Conservation (phyloP, 371 early-diverging fungal genomes). For the Mucor indicus region DNA sequence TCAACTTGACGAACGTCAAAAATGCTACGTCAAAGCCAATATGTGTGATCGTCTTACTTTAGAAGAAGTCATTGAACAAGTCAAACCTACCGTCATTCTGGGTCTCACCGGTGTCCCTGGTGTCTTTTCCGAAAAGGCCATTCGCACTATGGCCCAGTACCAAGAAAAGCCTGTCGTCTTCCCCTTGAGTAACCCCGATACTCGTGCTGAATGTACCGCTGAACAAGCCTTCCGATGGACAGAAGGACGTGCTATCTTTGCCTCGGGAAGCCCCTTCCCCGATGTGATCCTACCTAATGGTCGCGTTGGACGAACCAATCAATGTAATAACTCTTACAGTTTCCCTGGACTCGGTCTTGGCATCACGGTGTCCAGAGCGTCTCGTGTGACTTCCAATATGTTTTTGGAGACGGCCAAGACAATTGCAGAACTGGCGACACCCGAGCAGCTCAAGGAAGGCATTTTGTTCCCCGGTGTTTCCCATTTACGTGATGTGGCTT, state of each 20-base stretch:
- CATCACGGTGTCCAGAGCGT: constrained; percentile 56
- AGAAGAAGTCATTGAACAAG: constrained; percentile 53
- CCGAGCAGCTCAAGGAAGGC: constrained; percentile 58
- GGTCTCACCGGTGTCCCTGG: constrained; percentile 61
- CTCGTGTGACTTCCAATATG: constrained; percentile 56
- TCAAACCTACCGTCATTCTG: constrained; percentile 63
- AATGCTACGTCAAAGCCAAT: constrained; percentile 51
- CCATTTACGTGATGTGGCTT: constrained; percentile 50
- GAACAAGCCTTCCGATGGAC: constrained; percentile 64
- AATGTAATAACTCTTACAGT: constrained; percentile 64
- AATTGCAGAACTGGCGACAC: constrained; percentile 59
- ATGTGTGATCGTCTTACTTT: constrained; percentile 48
- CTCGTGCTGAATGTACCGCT: constrained; percentile 63
- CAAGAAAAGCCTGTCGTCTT: constrained; percentile 61
- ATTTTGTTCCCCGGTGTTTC: constrained; percentile 56
- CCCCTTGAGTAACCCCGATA: constrained; percentile 65
- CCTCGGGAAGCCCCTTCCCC: constrained; percentile 59
- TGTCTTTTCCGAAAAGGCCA: constrained; percentile 58
- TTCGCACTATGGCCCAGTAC: constrained; percentile 56
- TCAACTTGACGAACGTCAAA: constrained; percentile 51
- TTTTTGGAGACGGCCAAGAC: constrained; percentile 59
- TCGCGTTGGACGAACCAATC: constrained; percentile 51
- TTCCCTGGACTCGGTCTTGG: constrained; percentile 62
- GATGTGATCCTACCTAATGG: constrained; percentile 48
- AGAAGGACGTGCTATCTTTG: constrained; percentile 63